These are phyloP conservation scores for Paramecium pentaurelia DNA, from an alignment of 73 alveolate species.

Conservation along the genomic window DNA sequence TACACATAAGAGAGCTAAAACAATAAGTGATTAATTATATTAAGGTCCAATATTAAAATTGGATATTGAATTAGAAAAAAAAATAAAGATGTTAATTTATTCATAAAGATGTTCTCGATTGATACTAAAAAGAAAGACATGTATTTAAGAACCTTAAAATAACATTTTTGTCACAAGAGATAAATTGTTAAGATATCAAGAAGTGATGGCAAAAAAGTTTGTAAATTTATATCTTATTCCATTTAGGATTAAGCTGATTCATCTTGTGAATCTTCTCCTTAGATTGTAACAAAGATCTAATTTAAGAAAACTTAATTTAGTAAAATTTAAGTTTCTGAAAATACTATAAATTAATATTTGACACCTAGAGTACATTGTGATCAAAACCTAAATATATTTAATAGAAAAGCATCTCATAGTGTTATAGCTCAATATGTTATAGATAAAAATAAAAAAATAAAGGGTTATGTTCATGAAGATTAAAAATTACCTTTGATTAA, in stretches of 20 bases:
- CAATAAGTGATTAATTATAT: neutral
- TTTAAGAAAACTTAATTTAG: neutral
- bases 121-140: neutral
- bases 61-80: neutral
- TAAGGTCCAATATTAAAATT: neutral
- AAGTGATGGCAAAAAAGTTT: neutral
- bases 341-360: neutral
- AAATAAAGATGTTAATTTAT: neutral
- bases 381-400: neutral
- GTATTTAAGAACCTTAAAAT: neutral
- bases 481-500: neutral
- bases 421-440: neutral
- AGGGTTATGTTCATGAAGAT: neutral
- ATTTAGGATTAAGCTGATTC: neutral
- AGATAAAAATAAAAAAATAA: neutral
- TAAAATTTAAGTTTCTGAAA: neutral
- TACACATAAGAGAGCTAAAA: neutral
- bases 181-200: neutral
- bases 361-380: neutral
- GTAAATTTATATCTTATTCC: neutral
- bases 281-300: neutral
- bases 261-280: neutral
- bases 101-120: neutral
- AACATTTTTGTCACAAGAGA: neutral
- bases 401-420: slow-evolving; percentile 4